These are phyloP conservation scores for Populus hybrid DNA, from an alignment of 441 rosid species.

Conservation along the genomic window DNA sequence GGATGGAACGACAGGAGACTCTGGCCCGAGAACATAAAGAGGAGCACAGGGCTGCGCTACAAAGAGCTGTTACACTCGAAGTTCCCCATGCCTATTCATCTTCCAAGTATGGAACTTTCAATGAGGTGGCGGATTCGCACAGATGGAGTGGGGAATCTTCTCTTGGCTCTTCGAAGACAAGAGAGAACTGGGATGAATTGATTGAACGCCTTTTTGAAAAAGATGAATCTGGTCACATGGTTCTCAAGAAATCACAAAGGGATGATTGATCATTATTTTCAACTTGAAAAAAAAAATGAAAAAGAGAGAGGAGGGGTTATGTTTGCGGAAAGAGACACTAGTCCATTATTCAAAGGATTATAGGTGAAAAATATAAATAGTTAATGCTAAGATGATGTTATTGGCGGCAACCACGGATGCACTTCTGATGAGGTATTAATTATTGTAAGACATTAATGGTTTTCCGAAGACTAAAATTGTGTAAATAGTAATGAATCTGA, in stretches of 20 bases:
- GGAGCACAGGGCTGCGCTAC: slow-evolving; percentile 79
- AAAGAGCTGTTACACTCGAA: slow-evolving; percentile 69
- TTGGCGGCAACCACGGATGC: too few relatives aligned
- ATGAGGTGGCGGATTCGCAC: slow-evolving; percentile 33
- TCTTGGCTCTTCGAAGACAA: slow-evolving; percentile 26
- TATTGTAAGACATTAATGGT: too few relatives aligned
- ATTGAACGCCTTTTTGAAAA: slow-evolving; percentile 68
- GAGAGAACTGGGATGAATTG: slow-evolving; percentile 68
- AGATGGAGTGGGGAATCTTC: slow-evolving; percentile 40
- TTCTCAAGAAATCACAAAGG: slow-evolving; percentile 42
- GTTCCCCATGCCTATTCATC: slow-evolving; percentile 72
- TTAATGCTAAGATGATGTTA: too few relatives aligned
- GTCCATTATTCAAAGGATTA: slow-evolving; percentile 14
- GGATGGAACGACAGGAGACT: slow-evolving; percentile 84
- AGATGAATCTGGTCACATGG: slow-evolving; percentile 63
- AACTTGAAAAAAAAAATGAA: not conserved
- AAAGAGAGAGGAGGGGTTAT: not conserved
- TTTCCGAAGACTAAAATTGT: too few relatives aligned
- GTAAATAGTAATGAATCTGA: too few relatives aligned
- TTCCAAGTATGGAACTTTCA: slow-evolving; percentile 78
- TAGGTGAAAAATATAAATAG: too few relatives aligned
- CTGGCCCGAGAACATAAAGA: slow-evolving; percentile 60
- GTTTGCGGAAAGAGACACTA: not conserved
- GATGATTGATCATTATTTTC: slow-evolving; percentile 20
- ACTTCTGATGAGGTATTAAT: too few relatives aligned